Evolutionary conservation across 495 filamentous ascomycete species (phyloP).

Genomic region (Entonaema liquescens): DNA sequence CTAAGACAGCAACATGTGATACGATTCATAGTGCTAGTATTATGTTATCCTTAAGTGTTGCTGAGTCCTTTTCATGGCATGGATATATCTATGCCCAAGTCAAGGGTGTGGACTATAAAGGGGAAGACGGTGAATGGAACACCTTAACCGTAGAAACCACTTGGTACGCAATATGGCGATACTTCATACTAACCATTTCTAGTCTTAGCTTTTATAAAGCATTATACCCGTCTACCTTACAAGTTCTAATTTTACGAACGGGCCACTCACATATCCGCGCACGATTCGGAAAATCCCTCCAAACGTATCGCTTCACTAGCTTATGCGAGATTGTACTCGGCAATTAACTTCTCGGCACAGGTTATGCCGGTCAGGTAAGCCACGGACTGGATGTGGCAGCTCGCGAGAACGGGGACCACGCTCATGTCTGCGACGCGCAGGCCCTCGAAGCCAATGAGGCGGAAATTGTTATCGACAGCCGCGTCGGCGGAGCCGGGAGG

Average conservation of each 20-base stretch:
- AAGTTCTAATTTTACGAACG: too few relatives aligned
- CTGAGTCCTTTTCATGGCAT: neutral
- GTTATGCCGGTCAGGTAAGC: constrained; percentile 52
- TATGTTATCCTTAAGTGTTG: neutral
- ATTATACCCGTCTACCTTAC: too few relatives aligned
- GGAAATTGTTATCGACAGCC: constrained; percentile 65
- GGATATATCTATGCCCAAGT: neutral
- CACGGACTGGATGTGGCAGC: constrained; percentile 47
- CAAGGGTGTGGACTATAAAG: neutral
- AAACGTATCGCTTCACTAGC: constrained; percentile 5
- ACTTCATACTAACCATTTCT: too few relatives aligned
- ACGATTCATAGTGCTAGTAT: neutral
- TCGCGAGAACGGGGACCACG: constrained; percentile 65
- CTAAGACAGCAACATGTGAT: constrained; percentile 1
- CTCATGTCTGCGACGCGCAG: constrained; percentile 73
- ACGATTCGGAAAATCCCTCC: neutral
- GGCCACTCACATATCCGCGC: neutral
- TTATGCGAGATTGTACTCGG: constrained; percentile 48
- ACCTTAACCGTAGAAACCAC: neutral
- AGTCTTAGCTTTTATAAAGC: too few relatives aligned
- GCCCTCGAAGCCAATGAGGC: constrained; percentile 62
- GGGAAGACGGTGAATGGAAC: neutral
- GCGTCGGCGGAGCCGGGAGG: constrained; percentile 53
- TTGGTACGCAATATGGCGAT: neutral
- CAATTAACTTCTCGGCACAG: constrained; percentile 55